A percentile compares a stretch with the other conserved stretches of the same genome.
These are phyloP conservation scores for Liriodendron chinense DNA, from an alignment of 164 flowering plant genomes.

Conservation along the genomic window DNA sequence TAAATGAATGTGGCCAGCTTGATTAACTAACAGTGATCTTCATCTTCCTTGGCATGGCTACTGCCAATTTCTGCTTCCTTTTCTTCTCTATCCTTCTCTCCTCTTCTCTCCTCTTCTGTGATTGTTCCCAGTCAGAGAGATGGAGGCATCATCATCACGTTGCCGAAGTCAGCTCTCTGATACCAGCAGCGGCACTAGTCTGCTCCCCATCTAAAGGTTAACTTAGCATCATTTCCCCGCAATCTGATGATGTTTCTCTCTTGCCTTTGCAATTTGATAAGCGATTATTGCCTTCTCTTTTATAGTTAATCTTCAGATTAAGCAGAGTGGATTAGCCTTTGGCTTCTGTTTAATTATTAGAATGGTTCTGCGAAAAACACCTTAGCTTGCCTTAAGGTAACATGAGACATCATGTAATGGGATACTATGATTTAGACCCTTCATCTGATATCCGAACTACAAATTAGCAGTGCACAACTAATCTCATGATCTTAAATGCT, in stretches of 20 bases:
- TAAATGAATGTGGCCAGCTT: too few species aligned
- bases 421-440: too few species aligned
- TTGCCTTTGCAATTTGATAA: neutral
- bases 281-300: neutral
- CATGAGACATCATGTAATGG: too few species aligned
- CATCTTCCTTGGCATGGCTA: too few species aligned
- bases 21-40: too few species aligned
- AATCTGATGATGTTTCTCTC: neutral
- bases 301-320: too few species aligned
- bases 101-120: neutral
- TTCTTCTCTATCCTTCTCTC: neutral
- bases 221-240: neutral
- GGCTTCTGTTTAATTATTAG: neutral
- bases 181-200: neutral
- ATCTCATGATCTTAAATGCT: too few species aligned
- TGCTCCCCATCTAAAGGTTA: neutral
- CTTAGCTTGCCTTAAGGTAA: too few species aligned
- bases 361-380: neutral
- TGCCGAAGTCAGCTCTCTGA: neutral
- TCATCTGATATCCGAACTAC: too few species aligned
- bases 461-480: too few species aligned
- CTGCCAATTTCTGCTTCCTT: neutral
- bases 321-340: too few species aligned
- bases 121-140: neutral
- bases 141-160: neutral